These are phyloP conservation scores for Trametes maxima DNA, from an alignment of 768 basidiomycete species.

Conservation along the genomic window DNA sequence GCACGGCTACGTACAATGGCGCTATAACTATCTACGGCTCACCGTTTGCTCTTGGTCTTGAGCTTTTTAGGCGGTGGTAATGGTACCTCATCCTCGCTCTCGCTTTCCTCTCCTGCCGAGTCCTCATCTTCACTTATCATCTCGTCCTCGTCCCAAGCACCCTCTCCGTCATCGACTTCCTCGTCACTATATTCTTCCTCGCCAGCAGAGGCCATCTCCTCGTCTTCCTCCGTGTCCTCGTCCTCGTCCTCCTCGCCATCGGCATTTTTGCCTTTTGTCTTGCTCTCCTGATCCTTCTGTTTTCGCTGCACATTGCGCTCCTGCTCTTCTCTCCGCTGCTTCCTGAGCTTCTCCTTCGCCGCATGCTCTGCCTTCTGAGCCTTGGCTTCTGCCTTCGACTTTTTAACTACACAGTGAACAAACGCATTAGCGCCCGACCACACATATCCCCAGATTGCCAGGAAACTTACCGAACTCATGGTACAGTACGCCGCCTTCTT, in stretches of 20 bases:
- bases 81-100: slow-evolving; percentile 47
- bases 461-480: slow-evolving; percentile 83
- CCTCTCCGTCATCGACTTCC: slow-evolving; percentile 41
- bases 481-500: slow-evolving; percentile 90
- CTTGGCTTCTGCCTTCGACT: slow-evolving; percentile 74
- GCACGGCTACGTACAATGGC: background rate
- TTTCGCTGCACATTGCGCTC: slow-evolving; percentile 89
- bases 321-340: slow-evolving; percentile 85
- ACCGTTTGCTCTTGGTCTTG: slow-evolving; percentile 53
- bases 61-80: slow-evolving; percentile 57
- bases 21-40: slow-evolving; percentile 2
- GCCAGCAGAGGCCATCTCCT: slow-evolving; percentile 59
- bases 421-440: background rate
- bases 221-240: slow-evolving; percentile 42
- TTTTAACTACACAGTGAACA: slow-evolving; percentile 68
- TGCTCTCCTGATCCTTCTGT: slow-evolving; percentile 43
- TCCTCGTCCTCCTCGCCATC: slow-evolving; percentile 42
- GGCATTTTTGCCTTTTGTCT: slow-evolving; percentile 33
- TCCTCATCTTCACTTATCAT: slow-evolving; percentile 59
- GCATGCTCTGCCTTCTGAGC: slow-evolving; percentile 74
- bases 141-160: slow-evolving; percentile 40
- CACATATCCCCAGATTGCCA: slow-evolving; percentile 2
- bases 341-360: slow-evolving; percentile 72
- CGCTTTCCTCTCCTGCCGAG: slow-evolving; percentile 45
- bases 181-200: slow-evolving; percentile 39